Evolutionary conservation across 495 filamentous ascomycete genomes (phyloP), one percentile per base, ranked within the genome.

Genomic region (Talaromyces adpressus): DNA sequence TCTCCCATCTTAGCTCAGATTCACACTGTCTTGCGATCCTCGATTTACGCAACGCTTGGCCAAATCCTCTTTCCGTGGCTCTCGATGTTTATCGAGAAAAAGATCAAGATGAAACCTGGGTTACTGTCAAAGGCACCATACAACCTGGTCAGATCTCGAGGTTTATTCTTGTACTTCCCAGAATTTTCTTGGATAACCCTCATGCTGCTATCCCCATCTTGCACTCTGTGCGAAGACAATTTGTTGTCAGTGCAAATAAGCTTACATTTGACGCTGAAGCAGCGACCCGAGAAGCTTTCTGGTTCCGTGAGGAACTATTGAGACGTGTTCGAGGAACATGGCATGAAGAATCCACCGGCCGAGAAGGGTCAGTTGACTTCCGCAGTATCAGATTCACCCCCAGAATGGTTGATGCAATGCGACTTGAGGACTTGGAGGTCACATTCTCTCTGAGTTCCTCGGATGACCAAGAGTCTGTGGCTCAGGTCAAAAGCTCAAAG

Each of bases 31-130:
- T 96, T 47, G 76, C 96, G 16, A 69, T 95, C 6, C 74, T 98
- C 18, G 93, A 98, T 71, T 80, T 97, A 32, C 86, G 91, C 49
- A 98, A 98, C 68, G 84, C 87, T 23, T 97, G 92, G 91, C 89
- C 91, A 14, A 87, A 83, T 64, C 85, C 87, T 4, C 81, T 97
- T 62, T 79, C 81, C 1, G 71, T 86, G 12, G 51, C 65, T 70
- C n/a, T 59, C 68, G 56, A 64, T 59, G 39, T 47, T 12, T 58
- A 49, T 29, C 54, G 39, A 1, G n/a, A 25, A n/a, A 57, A 59
- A 3, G 27, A 69, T n/a, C 41, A 56, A 12, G 63, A 66, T 22
- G 67, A 65, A 58, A 67, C 69, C 20, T 68, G 75, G 29, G 82
- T 84, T 63, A 73, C 77, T 34, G 76, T 87, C 8, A 73, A 73